These are phyloP conservation scores for Sonneratia alba DNA, from an alignment of 345 rosid species.

Conservation along the genomic window DNA sequence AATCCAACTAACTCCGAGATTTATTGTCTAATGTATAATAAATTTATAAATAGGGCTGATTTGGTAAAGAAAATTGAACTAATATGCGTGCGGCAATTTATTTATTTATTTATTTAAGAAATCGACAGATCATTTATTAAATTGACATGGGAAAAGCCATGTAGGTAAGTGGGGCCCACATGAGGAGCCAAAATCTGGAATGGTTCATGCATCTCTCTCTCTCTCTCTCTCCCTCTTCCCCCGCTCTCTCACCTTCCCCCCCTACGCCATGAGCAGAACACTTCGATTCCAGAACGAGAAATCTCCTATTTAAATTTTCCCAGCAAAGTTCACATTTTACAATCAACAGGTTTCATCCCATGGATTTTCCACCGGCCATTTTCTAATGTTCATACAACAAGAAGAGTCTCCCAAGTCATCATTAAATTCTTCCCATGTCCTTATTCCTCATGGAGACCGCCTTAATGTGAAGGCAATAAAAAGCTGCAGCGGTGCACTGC, in stretches of 20 bases:
- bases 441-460: neutral
- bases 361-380: neutral
- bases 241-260: no score
- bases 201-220: conserved; percentile 1
- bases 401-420: neutral
- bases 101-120: no score
- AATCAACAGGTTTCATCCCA: neutral
- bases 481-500: neutral
- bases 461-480: neutral
- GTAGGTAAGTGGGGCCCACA: neutral
- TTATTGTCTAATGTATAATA: no score
- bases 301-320: neutral
- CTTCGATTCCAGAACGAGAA: conserved; percentile 1
- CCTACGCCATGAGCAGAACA: neutral
- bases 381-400: neutral
- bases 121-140: neutral
- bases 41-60: no score
- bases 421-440: neutral
- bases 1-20: no score
- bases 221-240: neutral
- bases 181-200: neutral
- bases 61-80: no score
- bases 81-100: no score
- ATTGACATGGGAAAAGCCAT: neutral
- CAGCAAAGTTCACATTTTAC: neutral